A percentile compares a stretch with the other conserved stretches of the same genome.
Evolutionary conservation across 2,329 filamentous ascomycete genomes (phyloP).

Genomic region (Aspergillus quadricinctus): DNA sequence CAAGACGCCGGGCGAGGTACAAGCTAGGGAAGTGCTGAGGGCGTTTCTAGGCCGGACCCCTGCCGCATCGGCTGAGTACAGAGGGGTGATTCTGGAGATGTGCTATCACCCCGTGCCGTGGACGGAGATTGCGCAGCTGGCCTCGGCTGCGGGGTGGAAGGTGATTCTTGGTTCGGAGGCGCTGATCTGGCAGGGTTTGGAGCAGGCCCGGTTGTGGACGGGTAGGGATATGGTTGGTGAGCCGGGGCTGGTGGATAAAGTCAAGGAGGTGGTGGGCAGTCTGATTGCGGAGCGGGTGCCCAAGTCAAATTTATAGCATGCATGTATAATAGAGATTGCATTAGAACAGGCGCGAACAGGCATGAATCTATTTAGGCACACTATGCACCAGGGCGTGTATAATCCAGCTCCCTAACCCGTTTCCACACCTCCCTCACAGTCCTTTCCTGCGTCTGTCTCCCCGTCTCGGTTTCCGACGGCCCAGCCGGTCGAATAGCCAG

Average conservation of each 20-base stretch:
- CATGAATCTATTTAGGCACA: too few species aligned
- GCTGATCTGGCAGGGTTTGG: constrained; percentile 71
- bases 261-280: constrained; percentile 50
- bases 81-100: constrained; percentile 74
- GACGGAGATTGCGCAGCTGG: constrained; percentile 62
- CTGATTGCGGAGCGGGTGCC: constrained; percentile 41
- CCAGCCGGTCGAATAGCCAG: constrained; percentile 68
- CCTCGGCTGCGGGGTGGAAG: constrained; percentile 62
- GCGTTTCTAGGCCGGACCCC: constrained; percentile 29
- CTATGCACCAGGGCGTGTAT: constrained; percentile 59
- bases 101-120: constrained; percentile 72
- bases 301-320: constrained; percentile 23
- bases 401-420: constrained; percentile 62
- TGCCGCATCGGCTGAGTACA: too few species aligned
- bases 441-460: constrained; percentile 63
- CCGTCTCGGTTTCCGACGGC: constrained; percentile 57
- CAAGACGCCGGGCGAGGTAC: constrained; percentile 57
- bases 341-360: too few species aligned
- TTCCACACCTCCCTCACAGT: constrained; percentile 70
- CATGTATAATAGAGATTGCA: background rate
- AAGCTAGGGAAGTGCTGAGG: constrained; percentile 52
- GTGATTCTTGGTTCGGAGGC: constrained; percentile 73
- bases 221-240: constrained; percentile 56
- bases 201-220: constrained; percentile 62
- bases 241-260: constrained; percentile 51